These are phyloP conservation scores for Handroanthus guayacan DNA, from an alignment of 257 asterid species.

Conservation along the genomic window DNA sequence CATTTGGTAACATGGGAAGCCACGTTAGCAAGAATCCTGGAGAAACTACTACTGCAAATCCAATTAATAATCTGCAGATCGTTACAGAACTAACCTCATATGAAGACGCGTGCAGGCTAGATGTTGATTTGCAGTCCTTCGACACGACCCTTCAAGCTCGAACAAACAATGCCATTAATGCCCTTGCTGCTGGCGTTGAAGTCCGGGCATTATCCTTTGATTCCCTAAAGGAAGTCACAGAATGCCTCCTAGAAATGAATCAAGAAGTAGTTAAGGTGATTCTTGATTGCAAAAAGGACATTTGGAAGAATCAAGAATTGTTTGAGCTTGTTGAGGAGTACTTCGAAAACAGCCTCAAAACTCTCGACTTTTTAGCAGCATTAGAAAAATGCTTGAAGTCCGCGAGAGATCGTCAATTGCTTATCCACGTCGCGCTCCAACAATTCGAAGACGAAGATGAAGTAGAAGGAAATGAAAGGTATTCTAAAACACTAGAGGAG, in stretches of 20 bases:
- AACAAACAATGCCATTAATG: constrained; percentile 64
- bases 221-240: constrained; percentile 80
- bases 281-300: constrained; percentile 86
- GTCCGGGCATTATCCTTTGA: constrained; percentile 85
- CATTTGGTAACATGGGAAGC: constrained; percentile 69
- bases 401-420: constrained; percentile 71
- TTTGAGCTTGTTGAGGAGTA: constrained; percentile 85
- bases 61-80: constrained; percentile 61
- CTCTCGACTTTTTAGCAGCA: constrained; percentile 76
- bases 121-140: constrained; percentile 69
- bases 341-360: constrained; percentile 80
- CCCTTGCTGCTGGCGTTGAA: constrained; percentile 89
- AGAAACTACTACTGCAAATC: constrained; percentile 58
- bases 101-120: constrained; percentile 81
- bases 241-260: constrained; percentile 83
- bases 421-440: constrained; percentile 77
- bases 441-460: constrained; percentile 72
- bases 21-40: constrained; percentile 82
- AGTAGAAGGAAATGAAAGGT: constrained; percentile 49
- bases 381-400: constrained; percentile 77
- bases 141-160: constrained; percentile 71
- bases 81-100: constrained; percentile 65
- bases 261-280: constrained; percentile 93
- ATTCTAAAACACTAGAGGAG: constrained; percentile 64
- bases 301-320: constrained; percentile 86